Base-by-base conservation (phyloP, 192 early-diverging fungal genomes). In the Backusella mclennaniae region DNA sequence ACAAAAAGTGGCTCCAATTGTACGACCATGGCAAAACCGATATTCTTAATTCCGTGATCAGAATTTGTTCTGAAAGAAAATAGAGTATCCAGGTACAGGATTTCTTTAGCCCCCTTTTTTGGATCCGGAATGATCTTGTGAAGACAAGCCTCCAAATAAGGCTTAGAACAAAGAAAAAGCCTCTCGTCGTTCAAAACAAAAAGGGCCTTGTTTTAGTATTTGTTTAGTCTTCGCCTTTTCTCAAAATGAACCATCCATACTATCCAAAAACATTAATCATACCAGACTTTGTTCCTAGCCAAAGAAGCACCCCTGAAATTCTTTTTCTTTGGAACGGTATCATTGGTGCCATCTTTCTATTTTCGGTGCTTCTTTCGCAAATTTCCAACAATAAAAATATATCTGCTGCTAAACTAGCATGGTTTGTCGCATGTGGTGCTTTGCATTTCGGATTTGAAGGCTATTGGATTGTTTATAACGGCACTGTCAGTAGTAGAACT, bases 371-470 rank as follows among this genome's bases (percentile, higher is more conserved):
- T 42, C 49, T 36, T 53, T 39, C 35, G n/a, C 17, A 66, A 42
- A 19, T 78, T 11, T 23, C 44, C n/a, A 66, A 14, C 9, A 77
- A 70, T 7, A 15, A 67, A 26, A 69, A 39, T 33, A 46, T 35
- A 71, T 52, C 66, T 44, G 39, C 35, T 74, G 2, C 68, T 21
- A 19, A 76, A 46, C 93, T 96, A 44, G 73, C 92, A n/a, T 98
- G 97, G 97, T 96, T 95, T 78, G 77, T 93, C 53, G 76, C 92
- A 44, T 96, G 90, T 72, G 93, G 92, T 1, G 88, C 87, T 53
- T 94, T 97, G 76, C 97, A 98, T 82, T 77, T 88, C 11, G 84
- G 92, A 63, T 85, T 98, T 1, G 97, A 98, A 85, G 92, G 92
- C 2, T 98, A 96, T 83, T 97, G 93, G 85, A 86, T 92, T 36